These are phyloP conservation scores for Decorospora gaudefroyi DNA, from an alignment of 2,329 filamentous ascomycete species.

Conservation along the genomic window DNA sequence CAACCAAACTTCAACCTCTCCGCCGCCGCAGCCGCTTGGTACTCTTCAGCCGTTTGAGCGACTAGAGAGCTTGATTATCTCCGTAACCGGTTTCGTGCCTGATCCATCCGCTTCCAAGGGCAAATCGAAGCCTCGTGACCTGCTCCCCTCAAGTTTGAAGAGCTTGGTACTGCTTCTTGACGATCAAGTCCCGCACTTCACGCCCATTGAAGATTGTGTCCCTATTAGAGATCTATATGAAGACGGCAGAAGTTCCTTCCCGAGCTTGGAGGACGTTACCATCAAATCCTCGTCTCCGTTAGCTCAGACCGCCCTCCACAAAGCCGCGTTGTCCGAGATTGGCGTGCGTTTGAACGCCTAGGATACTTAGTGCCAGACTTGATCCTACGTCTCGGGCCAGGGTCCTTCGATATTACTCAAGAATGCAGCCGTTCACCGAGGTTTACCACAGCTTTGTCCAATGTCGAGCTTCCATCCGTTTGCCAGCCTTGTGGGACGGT, in stretches of 20 bases:
- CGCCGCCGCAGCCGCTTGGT: slow-evolving; percentile 3
- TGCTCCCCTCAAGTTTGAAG: slow-evolving; percentile 18
- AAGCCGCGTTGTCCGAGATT: slow-evolving; percentile 1
- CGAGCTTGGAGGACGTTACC: neutral
- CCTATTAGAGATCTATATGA: slow-evolving; percentile 9
- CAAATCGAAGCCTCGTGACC: neutral
- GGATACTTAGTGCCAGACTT: too few species aligned
- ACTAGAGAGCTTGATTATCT: slow-evolving; percentile 19
- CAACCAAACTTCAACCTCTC: too few species aligned
- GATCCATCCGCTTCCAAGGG: too few species aligned
- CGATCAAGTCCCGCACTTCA: neutral
- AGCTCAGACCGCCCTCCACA: neutral
- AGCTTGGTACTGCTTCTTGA: slow-evolving; percentile 14
- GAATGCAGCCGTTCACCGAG: too few species aligned
- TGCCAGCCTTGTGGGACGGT: too few species aligned
- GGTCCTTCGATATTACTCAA: too few species aligned
- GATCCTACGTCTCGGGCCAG: too few species aligned
- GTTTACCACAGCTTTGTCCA: too few species aligned
- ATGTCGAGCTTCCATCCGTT: too few species aligned
- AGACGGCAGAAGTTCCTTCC: slow-evolving; percentile 8
- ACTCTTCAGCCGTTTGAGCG: slow-evolving; percentile 14
- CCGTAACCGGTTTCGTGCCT: slow-evolving; percentile 15
- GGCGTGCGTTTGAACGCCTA: slow-evolving; percentile 2
- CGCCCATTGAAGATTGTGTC: slow-evolving; percentile 2
- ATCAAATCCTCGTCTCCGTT: neutral